Evolutionary conservation across 352 stramenopile species (phyloP).

Genomic region (Phytophthora fragariae): DNA sequence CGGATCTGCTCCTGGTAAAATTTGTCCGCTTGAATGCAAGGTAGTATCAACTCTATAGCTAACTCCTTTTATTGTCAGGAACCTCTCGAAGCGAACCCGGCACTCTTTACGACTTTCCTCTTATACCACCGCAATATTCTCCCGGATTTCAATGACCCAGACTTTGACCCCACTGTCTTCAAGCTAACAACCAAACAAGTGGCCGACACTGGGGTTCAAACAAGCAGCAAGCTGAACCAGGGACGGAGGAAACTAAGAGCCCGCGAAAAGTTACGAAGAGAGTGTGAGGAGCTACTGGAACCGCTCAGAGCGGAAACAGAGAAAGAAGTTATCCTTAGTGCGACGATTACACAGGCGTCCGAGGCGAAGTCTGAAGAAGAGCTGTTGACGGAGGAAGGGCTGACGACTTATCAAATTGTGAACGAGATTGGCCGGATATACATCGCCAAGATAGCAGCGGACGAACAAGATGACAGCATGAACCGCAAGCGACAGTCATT

Average conservation of each 20-base stretch:
- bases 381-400: conserved; percentile 14
- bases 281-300: conserved; percentile 50
- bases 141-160: conserved; percentile 62
- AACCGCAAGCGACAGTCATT: conserved; percentile 52
- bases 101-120: conserved; percentile 75
- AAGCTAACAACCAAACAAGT: conserved; percentile 62
- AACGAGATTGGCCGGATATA: conserved; percentile 74
- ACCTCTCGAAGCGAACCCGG: conserved; percentile 73
- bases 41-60: not conserved
- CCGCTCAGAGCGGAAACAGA: conserved; percentile 17
- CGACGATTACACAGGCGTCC: conserved; percentile 1
- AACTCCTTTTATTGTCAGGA: conserved; percentile 39
- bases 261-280: conserved; percentile 47
- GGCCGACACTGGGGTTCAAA: conserved; percentile 48
- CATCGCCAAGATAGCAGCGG: conserved; percentile 58
- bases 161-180: conserved; percentile 60
- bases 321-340: conserved; percentile 10
- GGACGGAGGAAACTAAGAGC: conserved; percentile 41
- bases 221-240: conserved; percentile 49
- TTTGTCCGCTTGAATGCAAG: not conserved
- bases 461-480: conserved; percentile 45
- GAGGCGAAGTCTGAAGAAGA: conserved; percentile 20
- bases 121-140: conserved; percentile 65
- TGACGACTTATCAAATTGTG: conserved; percentile 46
- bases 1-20: conserved; percentile 69